Evolutionary conservation across 148 eudicot species (phyloP), one percentile per base, ranked within the genome.

Genomic region (Diospyros kaki): DNA sequence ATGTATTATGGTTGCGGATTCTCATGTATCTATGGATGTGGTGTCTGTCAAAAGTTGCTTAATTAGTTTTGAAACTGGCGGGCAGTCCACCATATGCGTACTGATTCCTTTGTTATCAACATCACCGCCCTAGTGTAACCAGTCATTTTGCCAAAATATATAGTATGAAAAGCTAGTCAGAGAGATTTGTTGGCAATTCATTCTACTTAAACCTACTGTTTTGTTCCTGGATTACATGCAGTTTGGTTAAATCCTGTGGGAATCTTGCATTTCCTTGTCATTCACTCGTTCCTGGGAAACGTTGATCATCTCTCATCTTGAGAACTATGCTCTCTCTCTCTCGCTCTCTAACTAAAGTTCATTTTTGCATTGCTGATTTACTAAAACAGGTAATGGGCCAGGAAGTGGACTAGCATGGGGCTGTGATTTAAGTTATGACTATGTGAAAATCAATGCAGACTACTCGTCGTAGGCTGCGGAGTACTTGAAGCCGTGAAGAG

Each of bases 391-490:
- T 64, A 89, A 90, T 58, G 98, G 96, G n/a, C 85, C 89, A 13
- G 98, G 97, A 75, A 86, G 78, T 62, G 96, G 96, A 43, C 77
- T 86, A 66, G 96, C 98, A 18, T 92, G 97, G 98, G 98, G 98
- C 18, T 94, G 98, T 77, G 98, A 94, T 78, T 78, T 92, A 78
- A 94, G 98, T 77, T 94, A 94, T 51, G 98, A 94, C 77, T 94
- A 94, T 74, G 97, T 94, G 51, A 94, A 90, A 82, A 94, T 90
- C 52, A 94, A 94, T 64, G 98, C 98, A 0, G 93, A 88, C 83
- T 94, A 94, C 84, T 92, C 98, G 9, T 87, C 98, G 6, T 91
- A 82, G 70, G 18, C 50, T 44, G 28, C 28, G 28, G 28, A 28
- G 28, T 28, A 28, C 0, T 28, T 28, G 28, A 28, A 28, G 28